Conservation (phyloP, 2,329 filamentous ascomycete genomes). For the Periconia sp. region DNA sequence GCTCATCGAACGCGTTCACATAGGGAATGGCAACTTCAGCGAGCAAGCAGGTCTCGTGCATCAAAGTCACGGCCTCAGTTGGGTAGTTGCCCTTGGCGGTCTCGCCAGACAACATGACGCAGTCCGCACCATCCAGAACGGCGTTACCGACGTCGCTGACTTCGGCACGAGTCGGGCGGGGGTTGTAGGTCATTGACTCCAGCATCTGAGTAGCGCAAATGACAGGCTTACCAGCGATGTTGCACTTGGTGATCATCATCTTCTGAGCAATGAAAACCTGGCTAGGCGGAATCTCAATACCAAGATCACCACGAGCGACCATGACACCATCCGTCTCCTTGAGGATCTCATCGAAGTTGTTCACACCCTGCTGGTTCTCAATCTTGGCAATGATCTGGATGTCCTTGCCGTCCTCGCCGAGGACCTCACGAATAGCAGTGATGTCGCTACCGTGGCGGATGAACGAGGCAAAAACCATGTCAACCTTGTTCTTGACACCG, state of each 20-base stretch:
- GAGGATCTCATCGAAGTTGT: slow-evolving; percentile 99
- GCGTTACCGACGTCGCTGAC: slow-evolving; percentile 99
- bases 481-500: slow-evolving; percentile 97
- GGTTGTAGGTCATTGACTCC: slow-evolving; percentile 99
- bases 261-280: slow-evolving; percentile 99
- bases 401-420: slow-evolving; percentile 89
- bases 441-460: slow-evolving; percentile 96
- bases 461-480: slow-evolving; percentile 99
- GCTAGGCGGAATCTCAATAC: slow-evolving; percentile 97
- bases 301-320: slow-evolving; percentile 97
- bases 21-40: slow-evolving; percentile 98
- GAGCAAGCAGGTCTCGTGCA: slow-evolving; percentile 96
- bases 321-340: slow-evolving; percentile 98
- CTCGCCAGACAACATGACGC: slow-evolving; percentile 99
- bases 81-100: slow-evolving; percentile 98
- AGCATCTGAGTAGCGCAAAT: slow-evolving; percentile 99
- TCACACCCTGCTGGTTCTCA: slow-evolving; percentile 99
- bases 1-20: slow-evolving; percentile 94
- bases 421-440: slow-evolving; percentile 85
- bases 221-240: slow-evolving; percentile 97
- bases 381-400: slow-evolving; percentile 99
- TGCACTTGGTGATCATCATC: slow-evolving; percentile 99
- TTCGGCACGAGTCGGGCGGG: slow-evolving; percentile 94
- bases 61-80: slow-evolving; percentile 89
- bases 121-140: slow-evolving; percentile 96